Percentiles rank a stretch among this genome's conserved stretches.
Conservation (phyloP, 1,284 basidiomycete genomes). For the Peniophora sp. region DNA sequence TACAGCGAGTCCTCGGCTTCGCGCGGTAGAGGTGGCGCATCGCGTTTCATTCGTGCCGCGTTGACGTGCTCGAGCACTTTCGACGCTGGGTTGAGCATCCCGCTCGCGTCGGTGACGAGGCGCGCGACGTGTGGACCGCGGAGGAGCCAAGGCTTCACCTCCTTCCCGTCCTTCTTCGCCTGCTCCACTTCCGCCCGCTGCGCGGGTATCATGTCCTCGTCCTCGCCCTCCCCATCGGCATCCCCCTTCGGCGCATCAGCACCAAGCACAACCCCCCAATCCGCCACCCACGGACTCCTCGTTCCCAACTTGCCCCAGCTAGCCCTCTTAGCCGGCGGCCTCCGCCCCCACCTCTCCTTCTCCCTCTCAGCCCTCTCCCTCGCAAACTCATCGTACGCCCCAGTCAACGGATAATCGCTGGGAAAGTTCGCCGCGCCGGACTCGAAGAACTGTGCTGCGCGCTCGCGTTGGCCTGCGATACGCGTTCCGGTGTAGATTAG, state of each 20-base stretch:
- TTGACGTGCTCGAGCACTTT: slow-evolving; percentile 50
- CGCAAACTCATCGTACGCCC: slow-evolving; percentile 44
- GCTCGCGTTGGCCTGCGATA: slow-evolving; percentile 74
- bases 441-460: slow-evolving; percentile 72
- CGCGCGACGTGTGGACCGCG: slow-evolving; percentile 40
- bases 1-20: slow-evolving; percentile 37
- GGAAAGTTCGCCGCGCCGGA: slow-evolving; percentile 71
- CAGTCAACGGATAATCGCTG: slow-evolving; percentile 63
- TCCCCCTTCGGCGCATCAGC: too few relatives aligned
- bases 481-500: slow-evolving; percentile 75
- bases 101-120: slow-evolving; percentile 36
- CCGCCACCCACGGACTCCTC: slow-evolving; percentile 64
- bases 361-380: slow-evolving; percentile 42
- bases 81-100: slow-evolving; percentile 31
- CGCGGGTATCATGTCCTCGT: slow-evolving; percentile 38
- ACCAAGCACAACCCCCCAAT: slow-evolving; percentile 65
- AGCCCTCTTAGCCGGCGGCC: slow-evolving; percentile 77
- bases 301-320: slow-evolving; percentile 65
- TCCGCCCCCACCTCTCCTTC: slow-evolving; percentile 61
- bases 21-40: slow-evolving; percentile 29
- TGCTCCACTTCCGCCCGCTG: slow-evolving; percentile 27
- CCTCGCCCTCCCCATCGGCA: slow-evolving; percentile 1
- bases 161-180: background rate
- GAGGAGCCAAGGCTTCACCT: slow-evolving; percentile 54
- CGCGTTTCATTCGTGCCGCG: slow-evolving; percentile 46